A percentile compares a stretch with the other conserved stretches of the same genome.
phyloP scores from a whole-genome alignment of 805 yeast genomes.

The Nakazawaea siamensis region DNA sequence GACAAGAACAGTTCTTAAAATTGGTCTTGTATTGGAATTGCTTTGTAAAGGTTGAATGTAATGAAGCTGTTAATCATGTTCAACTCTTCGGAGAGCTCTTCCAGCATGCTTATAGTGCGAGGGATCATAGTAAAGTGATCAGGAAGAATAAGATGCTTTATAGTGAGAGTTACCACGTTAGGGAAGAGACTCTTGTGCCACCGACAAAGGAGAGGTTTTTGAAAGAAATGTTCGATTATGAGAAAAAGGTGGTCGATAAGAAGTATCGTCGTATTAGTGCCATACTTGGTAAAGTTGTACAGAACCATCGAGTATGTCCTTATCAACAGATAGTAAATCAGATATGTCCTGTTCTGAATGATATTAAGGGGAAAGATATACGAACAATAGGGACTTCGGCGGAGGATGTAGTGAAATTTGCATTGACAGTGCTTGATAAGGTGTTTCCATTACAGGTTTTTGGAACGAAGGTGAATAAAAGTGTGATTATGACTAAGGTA shows the following conservation, averaged over 20 bases:
- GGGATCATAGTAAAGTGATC: constrained; percentile 5
- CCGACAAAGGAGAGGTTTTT: constrained; percentile 10
- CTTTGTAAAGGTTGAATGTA: constrained; percentile 13
- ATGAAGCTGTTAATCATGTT: constrained; percentile 17
- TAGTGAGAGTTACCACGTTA: constrained; percentile 13
- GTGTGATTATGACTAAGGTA: constrained; percentile 27
- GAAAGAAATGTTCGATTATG: constrained; percentile 9
- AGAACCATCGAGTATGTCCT: constrained; percentile 24
- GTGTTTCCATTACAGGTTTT: constrained; percentile 42
- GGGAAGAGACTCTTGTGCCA: constrained; percentile 17
- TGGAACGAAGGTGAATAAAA: constrained; percentile 46
- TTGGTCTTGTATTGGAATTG: constrained; percentile 30
- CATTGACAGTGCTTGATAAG: constrained; percentile 33
- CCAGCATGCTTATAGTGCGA: neutral
- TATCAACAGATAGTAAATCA: constrained; percentile 29
- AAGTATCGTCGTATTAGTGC: constrained; percentile 16
- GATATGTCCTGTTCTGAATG: constrained; percentile 19
- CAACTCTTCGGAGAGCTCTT: constrained; percentile 21
- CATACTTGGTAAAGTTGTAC: constrained; percentile 17
- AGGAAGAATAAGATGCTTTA: constrained; percentile 19
- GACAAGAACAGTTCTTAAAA: constrained; percentile 28
- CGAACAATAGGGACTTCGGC: constrained; percentile 24
- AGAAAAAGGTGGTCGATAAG: constrained; percentile 13
- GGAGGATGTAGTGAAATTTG: constrained; percentile 30
- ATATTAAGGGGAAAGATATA: constrained; percentile 15